These are phyloP conservation scores for Gaeumannomyces sp. DNA, from an alignment of 2,329 filamentous ascomycete species.

Conservation along the genomic window DNA sequence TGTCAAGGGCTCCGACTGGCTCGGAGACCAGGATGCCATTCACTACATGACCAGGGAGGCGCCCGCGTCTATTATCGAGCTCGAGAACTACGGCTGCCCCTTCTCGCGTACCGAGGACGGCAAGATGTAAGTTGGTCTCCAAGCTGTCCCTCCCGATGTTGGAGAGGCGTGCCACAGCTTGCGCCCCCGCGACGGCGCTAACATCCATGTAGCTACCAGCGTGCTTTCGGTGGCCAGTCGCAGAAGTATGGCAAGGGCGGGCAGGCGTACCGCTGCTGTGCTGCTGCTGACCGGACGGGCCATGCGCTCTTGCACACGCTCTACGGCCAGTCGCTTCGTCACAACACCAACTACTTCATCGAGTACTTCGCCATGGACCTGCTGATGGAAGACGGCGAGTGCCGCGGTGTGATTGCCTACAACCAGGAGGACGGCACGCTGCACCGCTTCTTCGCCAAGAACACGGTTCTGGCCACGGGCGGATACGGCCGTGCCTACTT, in stretches of 20 bases:
- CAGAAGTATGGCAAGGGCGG: slow-evolving; percentile 94
- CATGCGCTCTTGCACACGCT: slow-evolving; percentile 97
- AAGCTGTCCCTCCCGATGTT: background rate
- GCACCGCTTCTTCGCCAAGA: slow-evolving; percentile 92
- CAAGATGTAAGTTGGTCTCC: slow-evolving; percentile 61
- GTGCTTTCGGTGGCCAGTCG: slow-evolving; percentile 96
- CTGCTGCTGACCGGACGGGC: slow-evolving; percentile 91
- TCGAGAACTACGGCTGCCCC: slow-evolving; percentile 96
- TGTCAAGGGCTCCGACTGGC: slow-evolving; percentile 95
- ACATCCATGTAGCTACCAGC: slow-evolving; percentile 65
- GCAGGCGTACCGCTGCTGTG: slow-evolving; percentile 95
- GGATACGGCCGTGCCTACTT: slow-evolving; percentile 98
- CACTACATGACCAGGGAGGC: slow-evolving; percentile 98
- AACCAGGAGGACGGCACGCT: slow-evolving; percentile 98
- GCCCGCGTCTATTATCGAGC: slow-evolving; percentile 83
- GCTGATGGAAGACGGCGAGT: slow-evolving; percentile 96
- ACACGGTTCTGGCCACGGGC: slow-evolving; percentile 94
- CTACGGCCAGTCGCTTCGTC: slow-evolving; percentile 91
- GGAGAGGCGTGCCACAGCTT: background rate
- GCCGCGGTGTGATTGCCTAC: slow-evolving; percentile 93
- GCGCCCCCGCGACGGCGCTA: background rate
- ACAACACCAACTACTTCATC: slow-evolving; percentile 99
- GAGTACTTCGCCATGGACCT: slow-evolving; percentile 97
- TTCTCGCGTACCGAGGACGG: slow-evolving; percentile 96
- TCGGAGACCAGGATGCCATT: slow-evolving; percentile 94